Evolutionary conservation across 805 yeast species (phyloP).

Genomic region (Monosporozyma servazzii): DNA sequence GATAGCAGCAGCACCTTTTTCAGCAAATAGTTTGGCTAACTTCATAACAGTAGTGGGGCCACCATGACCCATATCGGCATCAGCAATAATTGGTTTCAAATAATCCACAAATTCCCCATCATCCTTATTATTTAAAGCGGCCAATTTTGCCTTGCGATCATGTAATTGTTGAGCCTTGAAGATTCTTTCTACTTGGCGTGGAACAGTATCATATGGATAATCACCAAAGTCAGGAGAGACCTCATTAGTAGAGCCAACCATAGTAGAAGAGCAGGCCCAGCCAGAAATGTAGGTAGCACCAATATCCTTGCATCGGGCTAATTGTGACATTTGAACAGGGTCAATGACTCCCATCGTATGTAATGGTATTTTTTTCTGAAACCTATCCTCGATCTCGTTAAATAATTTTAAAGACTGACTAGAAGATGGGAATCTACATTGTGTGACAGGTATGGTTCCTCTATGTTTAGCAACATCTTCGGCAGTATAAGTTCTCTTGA

Average conservation of each 20-base stretch:
- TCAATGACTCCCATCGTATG: slow-evolving; percentile 55
- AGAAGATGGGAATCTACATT: slow-evolving; percentile 38
- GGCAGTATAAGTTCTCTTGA: slow-evolving; percentile 46
- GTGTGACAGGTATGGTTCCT: slow-evolving; percentile 35
- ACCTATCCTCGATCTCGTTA: slow-evolving; percentile 34
- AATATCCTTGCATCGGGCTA: slow-evolving; percentile 38
- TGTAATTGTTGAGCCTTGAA: slow-evolving; percentile 52
- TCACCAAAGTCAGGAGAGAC: slow-evolving; percentile 62
- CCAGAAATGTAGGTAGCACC: slow-evolving; percentile 50
- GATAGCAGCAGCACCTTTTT: slow-evolving; percentile 57
- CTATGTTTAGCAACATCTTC: slow-evolving; percentile 43
- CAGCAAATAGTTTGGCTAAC: slow-evolving; percentile 56
- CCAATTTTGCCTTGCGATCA: slow-evolving; percentile 41
- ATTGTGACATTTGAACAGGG: slow-evolving; percentile 54
- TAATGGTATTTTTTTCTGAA: slow-evolving; percentile 37
- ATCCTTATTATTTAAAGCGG: slow-evolving; percentile 18
- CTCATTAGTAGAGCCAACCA: slow-evolving; percentile 50
- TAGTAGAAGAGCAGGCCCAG: slow-evolving; percentile 50
- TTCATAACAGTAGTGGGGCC: slow-evolving; percentile 56
- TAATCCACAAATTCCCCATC: slow-evolving; percentile 35
- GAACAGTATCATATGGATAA: slow-evolving; percentile 61
- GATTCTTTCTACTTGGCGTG: slow-evolving; percentile 53
- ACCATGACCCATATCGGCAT: slow-evolving; percentile 62
- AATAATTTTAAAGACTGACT: slow-evolving; percentile 46
- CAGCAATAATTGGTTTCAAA: slow-evolving; percentile 54